Evolutionary conservation across 192 early-diverging fungal genomes (phyloP).

Genomic region (Coemansia interrupta): DNA sequence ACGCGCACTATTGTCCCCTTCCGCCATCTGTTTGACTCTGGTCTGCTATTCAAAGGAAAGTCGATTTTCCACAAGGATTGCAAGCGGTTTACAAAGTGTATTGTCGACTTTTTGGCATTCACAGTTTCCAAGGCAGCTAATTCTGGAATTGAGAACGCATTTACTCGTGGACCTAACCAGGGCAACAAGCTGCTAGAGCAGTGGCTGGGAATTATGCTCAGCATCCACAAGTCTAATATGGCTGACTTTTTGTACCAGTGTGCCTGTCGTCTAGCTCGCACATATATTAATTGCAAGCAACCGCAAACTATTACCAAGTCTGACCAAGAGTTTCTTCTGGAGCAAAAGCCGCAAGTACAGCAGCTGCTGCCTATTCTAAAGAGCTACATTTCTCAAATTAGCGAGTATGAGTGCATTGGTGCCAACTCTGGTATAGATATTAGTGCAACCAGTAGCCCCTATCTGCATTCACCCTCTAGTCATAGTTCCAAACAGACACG

Average conservation of each 20-base stretch:
- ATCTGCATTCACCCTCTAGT: too few species aligned
- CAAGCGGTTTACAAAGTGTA: constrained; percentile 39
- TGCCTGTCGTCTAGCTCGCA: constrained; percentile 6
- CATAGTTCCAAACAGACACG: too few species aligned
- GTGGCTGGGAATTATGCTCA: constrained; percentile 35
- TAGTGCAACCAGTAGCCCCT: too few species aligned
- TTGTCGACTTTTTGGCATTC: constrained; percentile 18
- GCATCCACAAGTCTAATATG: constrained; percentile 19
- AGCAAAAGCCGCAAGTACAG: background rate
- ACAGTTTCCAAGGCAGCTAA: background rate
- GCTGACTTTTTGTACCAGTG: constrained; percentile 19
- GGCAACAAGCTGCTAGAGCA: constrained; percentile 32
- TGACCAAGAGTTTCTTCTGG: background rate
- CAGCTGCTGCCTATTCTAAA: constrained; percentile 8
- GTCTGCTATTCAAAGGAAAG: constrained; percentile 31
- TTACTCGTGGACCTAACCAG: constrained; percentile 6
- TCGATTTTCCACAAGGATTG: constrained; percentile 31
- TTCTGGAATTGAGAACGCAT: background rate
- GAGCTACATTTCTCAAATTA: constrained; percentile 16
- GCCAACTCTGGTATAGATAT: background rate
- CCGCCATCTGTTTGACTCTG: constrained; percentile 15
- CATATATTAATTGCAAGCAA: constrained; percentile 15
- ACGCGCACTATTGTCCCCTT: constrained; percentile 34
- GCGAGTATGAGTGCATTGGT: constrained; percentile 7
- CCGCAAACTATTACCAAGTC: background rate